Evolutionary conservation across 2,329 filamentous ascomycete species (phyloP).

Genomic region (Amauroascus verrucosus): DNA sequence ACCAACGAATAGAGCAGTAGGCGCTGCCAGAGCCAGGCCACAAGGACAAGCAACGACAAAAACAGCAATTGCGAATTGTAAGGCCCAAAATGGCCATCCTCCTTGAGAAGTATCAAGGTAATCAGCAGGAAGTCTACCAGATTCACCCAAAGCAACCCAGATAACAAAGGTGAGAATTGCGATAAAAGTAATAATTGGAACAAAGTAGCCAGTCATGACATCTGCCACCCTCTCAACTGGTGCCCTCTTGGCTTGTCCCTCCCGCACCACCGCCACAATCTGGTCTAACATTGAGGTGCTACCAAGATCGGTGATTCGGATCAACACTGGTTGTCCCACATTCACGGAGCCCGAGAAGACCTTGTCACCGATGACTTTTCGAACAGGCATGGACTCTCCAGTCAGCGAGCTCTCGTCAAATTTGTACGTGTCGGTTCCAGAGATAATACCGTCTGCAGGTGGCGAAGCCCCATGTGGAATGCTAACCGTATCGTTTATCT

Average conservation of each 20-base stretch:
- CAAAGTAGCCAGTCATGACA: slow-evolving; percentile 40
- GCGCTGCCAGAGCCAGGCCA: slow-evolving; percentile 72
- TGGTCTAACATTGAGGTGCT: slow-evolving; percentile 43
- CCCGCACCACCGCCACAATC: slow-evolving; percentile 41
- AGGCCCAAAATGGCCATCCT: slow-evolving; percentile 44
- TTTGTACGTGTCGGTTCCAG: slow-evolving; percentile 46
- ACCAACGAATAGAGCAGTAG: slow-evolving; percentile 76
- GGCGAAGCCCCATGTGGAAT: slow-evolving; percentile 73
- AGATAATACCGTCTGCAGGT: slow-evolving; percentile 64
- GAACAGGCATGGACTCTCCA: slow-evolving; percentile 40
- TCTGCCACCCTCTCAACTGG: slow-evolving; percentile 41
- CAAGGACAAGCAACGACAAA: slow-evolving; percentile 83
- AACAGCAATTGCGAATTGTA: slow-evolving; percentile 65
- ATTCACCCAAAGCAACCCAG: slow-evolving; percentile 38
- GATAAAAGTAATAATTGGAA: slow-evolving; percentile 40
- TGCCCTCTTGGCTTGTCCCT: slow-evolving; percentile 41
- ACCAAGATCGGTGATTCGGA: slow-evolving; percentile 36
- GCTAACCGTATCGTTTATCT: slow-evolving; percentile 62
- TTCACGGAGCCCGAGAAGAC: slow-evolving; percentile 42
- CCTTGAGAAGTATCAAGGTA: slow-evolving; percentile 43
- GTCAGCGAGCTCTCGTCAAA: slow-evolving; percentile 92
- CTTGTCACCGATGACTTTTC: slow-evolving; percentile 33
- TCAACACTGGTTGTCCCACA: slow-evolving; percentile 36
- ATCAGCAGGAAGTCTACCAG: slow-evolving; percentile 37
- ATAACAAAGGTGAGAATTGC: slow-evolving; percentile 40